Percentiles rank a stretch among this genome's conserved stretches.
phyloP scores from a whole-genome alignment of 495 filamentous ascomycete genomes.

The Hypoxylon lienhwacheense region DNA sequence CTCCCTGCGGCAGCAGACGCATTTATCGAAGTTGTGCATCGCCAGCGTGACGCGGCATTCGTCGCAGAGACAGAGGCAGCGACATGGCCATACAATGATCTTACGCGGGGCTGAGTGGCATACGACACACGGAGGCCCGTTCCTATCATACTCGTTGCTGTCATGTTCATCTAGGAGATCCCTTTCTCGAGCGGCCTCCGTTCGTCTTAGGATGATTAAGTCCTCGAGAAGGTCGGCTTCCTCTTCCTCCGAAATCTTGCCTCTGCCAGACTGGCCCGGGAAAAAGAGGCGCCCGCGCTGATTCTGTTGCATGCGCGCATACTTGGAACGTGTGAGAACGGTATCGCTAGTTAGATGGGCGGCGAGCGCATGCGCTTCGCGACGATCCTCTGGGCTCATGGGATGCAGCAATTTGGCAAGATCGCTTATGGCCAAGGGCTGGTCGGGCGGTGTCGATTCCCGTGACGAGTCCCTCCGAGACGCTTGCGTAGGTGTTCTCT shows the following conservation, averaged over 20 bases:
- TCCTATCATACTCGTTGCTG: constrained; percentile 69
- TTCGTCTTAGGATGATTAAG: constrained; percentile 69
- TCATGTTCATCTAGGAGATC: constrained; percentile 66
- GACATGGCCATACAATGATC: constrained; percentile 94
- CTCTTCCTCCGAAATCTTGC: constrained; percentile 61
- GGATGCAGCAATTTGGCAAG: constrained; percentile 86
- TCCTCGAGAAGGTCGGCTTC: constrained; percentile 80
- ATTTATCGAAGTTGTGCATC: constrained; percentile 95
- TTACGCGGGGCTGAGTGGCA: constrained; percentile 86
- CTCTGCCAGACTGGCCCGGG: constrained; percentile 33
- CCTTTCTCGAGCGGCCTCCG: constrained; percentile 19
- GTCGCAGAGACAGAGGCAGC: constrained; percentile 91
- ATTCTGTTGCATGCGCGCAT: constrained; percentile 62
- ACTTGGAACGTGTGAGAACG: constrained; percentile 82
- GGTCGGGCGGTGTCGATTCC: constrained; percentile 64
- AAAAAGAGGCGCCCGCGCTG: constrained; percentile 69
- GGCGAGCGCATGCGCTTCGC: constrained; percentile 80
- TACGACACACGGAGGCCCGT: constrained; percentile 88
- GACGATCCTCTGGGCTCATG: constrained; percentile 69
- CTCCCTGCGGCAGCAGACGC: constrained; percentile 87
- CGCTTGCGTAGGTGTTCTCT: constrained; percentile 71
- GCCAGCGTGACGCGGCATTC: constrained; percentile 91
- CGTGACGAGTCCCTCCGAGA: constrained; percentile 49
- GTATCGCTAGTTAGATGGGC: constrained; percentile 69
- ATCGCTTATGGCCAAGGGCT: constrained; percentile 63